Base-by-base conservation (phyloP, 2,329 filamentous ascomycete genomes). In the Alternaria sp. region DNA sequence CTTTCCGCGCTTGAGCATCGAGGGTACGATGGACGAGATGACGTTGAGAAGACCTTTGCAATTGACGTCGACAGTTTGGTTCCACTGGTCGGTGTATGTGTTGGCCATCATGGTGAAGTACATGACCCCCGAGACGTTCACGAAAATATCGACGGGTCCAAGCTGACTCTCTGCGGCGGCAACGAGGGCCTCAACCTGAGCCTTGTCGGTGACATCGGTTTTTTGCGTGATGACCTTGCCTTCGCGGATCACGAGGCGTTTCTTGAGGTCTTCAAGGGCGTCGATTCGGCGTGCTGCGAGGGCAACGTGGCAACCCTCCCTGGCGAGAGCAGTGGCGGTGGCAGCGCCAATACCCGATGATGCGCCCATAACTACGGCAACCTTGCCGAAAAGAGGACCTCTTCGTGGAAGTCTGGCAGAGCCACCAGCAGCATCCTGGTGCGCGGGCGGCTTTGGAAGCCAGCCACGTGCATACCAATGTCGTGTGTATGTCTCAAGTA, bases 101-200 rank as follows among this genome's bases (percentile, higher is more conserved):
- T 94, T 94, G 60, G 89, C 88, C 92, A 95, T 94, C 89, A 94
- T 89, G 58, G 92, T 94, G 81, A 89, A 95, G 82, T 95, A 95
- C 92, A 95, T 95, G 75, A 95, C 92, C 37, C 92, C 92, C 0
- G 92, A 92, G 73, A 91, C 93, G 44, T 89, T 89, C 54, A 95
- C 88, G n/a, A 95, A 86, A 55, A 94, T 92, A 75, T 95, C 92
- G 47, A 94, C 84, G 0, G 89, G 87, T 0, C 92, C 92, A 0
- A 94, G 88, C 69, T 89, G 82, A 49, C 87, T 84, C 25, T 82
- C 82, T 1, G 90, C 84, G 0, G 86, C 83, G 4, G 81, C 79
- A 64, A 94, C 83, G 4, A 95, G 87, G 0, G 85, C 84, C 70
- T 91, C 87, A 6, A 94, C 90, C 71, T 94, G 86, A 5, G 80